Evolutionary conservation across 768 basidiomycete species (phyloP).

Genomic region (Trametes gibbosa): DNA sequence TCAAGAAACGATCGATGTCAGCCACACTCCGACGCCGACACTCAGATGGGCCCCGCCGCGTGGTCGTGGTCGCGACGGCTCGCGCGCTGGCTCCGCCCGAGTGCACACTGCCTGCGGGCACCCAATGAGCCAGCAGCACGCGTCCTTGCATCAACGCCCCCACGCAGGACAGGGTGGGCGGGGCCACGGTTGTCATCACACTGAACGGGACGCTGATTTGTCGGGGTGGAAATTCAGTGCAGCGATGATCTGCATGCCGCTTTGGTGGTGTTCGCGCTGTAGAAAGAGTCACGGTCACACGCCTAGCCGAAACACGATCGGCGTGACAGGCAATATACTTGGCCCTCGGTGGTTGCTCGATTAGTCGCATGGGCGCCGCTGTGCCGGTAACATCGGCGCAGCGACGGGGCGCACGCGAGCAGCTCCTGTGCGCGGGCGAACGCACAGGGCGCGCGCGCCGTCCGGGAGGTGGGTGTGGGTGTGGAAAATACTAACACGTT

Average conservation of each 20-base stretch:
- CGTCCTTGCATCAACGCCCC: background rate
- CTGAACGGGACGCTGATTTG: conserved; percentile 15
- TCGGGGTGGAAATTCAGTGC: conserved; percentile 21
- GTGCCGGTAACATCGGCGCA: conserved; percentile 22
- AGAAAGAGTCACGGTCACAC: conserved; percentile 25
- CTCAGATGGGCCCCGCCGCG: conserved; percentile 13
- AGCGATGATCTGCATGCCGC: conserved; percentile 15
- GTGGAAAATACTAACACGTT: background rate
- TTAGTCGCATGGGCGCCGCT: conserved; percentile 19
- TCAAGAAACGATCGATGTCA: conserved; percentile 21
- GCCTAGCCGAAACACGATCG: conserved; percentile 20
- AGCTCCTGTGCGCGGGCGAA: background rate
- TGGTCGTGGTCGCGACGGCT: conserved; percentile 6
- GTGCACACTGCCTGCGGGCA: background rate
- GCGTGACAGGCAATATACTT: conserved; percentile 11
- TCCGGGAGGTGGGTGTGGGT: too few species aligned
- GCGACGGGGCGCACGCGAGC: conserved; percentile 3
- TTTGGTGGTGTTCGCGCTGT: conserved; percentile 4
- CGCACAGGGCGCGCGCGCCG: too few species aligned
- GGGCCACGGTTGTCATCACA: conserved; percentile 3
- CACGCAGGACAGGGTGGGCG: background rate
- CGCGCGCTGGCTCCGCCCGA: background rate
- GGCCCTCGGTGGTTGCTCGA: conserved; percentile 3
- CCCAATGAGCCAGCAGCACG: background rate
- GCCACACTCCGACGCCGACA: conserved; percentile 20